phyloP scores from a whole-genome alignment of 2,329 filamentous ascomycete genomes.

The Coccinonectria pachysandricola region DNA sequence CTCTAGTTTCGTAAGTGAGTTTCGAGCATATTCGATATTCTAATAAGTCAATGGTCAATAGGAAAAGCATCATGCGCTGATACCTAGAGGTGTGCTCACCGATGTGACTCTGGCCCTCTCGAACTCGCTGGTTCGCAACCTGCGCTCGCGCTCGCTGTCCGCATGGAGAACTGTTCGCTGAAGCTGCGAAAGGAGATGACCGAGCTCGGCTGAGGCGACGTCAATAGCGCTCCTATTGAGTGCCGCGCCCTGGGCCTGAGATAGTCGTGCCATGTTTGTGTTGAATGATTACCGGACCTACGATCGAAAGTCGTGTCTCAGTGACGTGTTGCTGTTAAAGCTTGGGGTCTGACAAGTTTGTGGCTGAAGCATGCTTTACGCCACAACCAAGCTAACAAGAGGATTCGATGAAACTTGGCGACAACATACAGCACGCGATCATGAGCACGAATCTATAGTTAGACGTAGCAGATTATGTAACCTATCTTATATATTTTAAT shows the following conservation, averaged over 20 bases:
- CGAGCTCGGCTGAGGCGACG: conserved; percentile 38
- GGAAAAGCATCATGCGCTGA: not conserved
- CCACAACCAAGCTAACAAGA: too few species aligned
- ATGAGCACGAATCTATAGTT: too few species aligned
- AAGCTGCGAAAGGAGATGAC: conserved; percentile 53
- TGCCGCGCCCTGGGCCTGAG: conserved; percentile 6
- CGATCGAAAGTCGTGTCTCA: conserved; percentile 7
- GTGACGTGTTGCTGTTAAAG: conserved; percentile 20
- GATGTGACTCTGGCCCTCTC: conserved; percentile 41
- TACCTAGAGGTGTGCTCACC: conserved; percentile 28
- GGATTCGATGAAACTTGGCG: too few species aligned
- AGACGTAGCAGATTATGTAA: too few species aligned
- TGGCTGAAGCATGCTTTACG: conserved; percentile 18
- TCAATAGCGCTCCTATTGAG: conserved; percentile 17
- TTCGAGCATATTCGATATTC: conserved; percentile 64
- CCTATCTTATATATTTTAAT: too few species aligned
- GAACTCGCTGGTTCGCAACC: conserved; percentile 51
- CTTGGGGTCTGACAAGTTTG: conserved; percentile 8
- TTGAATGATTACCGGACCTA: conserved; percentile 3
- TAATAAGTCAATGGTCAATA: conserved; percentile 21
- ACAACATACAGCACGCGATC: too few species aligned
- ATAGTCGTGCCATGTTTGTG: conserved; percentile 19
- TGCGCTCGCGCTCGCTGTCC: conserved; percentile 46
- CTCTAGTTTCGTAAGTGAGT: conserved; percentile 59
- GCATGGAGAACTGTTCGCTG: conserved; percentile 55